These are phyloP conservation scores for Coemansia sp. DNA, from an alignment of 192 early-diverging fungal species.

Conservation along the genomic window DNA sequence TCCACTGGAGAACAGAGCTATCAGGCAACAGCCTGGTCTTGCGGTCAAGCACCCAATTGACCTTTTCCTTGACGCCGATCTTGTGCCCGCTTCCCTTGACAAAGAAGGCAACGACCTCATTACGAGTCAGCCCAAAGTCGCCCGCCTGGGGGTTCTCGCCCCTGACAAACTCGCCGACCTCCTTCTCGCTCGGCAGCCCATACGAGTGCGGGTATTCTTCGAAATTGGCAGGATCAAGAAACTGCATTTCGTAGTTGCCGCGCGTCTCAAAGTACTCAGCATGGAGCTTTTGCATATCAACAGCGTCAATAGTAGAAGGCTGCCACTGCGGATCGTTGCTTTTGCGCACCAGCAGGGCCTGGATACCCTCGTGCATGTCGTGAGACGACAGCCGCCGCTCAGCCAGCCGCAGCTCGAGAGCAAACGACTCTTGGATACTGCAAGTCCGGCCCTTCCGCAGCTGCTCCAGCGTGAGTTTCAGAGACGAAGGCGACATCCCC, in stretches of 20 bases:
- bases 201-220: conserved; percentile 63
- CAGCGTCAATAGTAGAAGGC: conserved; percentile 57
- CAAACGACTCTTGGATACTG: conserved; percentile 77
- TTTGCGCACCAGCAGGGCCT: conserved; percentile 72
- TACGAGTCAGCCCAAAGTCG: conserved; percentile 53
- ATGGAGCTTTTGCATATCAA: conserved; percentile 55
- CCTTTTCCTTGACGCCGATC: conserved; percentile 69
- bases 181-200: conserved; percentile 66
- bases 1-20: conserved; percentile 20
- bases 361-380: conserved; percentile 92
- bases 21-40: conserved; percentile 9
- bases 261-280: conserved; percentile 57
- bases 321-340: conserved; percentile 64
- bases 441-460: conserved; percentile 68
- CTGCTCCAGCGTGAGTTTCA: conserved; percentile 86
- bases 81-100: conserved; percentile 59
- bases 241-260: conserved; percentile 21
- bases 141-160: conserved; percentile 67
- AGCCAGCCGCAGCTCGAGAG: conserved; percentile 81
- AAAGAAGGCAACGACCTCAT: conserved; percentile 64
- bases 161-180: conserved; percentile 61
- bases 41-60: conserved; percentile 45
- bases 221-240: conserved; percentile 45
- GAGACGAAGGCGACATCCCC: conserved; percentile 78
- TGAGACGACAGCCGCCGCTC: conserved; percentile 71